These are phyloP conservation scores for Blepharisma undulans DNA, from an alignment of 169 alveolate species.

Conservation along the genomic window DNA sequence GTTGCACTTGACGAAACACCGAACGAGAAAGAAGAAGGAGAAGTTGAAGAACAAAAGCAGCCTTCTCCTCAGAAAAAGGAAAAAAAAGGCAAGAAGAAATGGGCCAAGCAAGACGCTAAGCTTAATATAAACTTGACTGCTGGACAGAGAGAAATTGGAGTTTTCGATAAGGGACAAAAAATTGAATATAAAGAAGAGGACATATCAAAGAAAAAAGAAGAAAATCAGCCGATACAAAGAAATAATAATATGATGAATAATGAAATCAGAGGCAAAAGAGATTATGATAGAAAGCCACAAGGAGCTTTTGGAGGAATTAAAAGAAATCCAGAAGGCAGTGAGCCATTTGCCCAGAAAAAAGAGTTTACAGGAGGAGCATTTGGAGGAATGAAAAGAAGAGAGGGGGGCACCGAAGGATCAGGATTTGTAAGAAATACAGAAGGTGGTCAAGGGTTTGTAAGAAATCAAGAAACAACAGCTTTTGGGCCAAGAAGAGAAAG, in stretches of 20 bases:
- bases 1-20: neutral
- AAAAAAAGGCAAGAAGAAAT: neutral
- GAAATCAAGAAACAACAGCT: neutral
- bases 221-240: neutral
- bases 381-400: neutral
- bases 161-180: neutral
- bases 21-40: neutral
- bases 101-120: neutral
- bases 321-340: neutral
- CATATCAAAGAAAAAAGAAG: neutral
- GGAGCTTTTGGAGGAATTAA: neutral
- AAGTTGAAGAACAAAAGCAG: neutral
- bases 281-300: neutral
- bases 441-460: neutral
- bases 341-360: neutral
- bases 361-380: neutral
- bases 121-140: neutral
- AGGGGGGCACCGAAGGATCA: neutral
- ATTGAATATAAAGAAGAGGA: neutral
- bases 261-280: neutral
- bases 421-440: neutral
- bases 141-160: neutral
- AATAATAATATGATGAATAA: neutral
- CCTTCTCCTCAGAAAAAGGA: neutral
- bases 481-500: neutral